phyloP scores from a whole-genome alignment of 1,139 yeast genomes.

The Wickerhamomyces sp. region DNA sequence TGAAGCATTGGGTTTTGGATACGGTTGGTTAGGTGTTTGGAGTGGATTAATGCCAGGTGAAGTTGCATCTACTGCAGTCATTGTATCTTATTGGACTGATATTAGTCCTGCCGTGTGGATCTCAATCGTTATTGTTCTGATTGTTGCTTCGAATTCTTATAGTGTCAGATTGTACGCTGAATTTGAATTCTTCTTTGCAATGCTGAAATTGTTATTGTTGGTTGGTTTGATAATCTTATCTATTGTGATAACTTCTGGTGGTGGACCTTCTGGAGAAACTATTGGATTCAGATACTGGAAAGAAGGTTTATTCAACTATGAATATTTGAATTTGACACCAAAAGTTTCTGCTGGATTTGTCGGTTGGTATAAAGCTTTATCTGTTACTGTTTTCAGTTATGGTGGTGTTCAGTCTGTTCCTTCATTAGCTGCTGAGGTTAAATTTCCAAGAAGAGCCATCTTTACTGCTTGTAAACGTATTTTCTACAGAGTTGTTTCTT shows the following conservation, averaged over 20 bases:
- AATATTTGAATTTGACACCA: slow-evolving; percentile 28
- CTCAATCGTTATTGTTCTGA: slow-evolving; percentile 51
- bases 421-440: slow-evolving; percentile 44
- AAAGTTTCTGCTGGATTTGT: slow-evolving; percentile 25
- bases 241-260: slow-evolving; percentile 51
- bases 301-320: slow-evolving; percentile 42
- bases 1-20: slow-evolving; percentile 69
- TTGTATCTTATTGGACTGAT: slow-evolving; percentile 59
- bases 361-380: slow-evolving; percentile 39
- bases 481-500: slow-evolving; percentile 39
- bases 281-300: slow-evolving; percentile 59
- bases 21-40: slow-evolving; percentile 67
- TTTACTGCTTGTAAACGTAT: slow-evolving; percentile 45
- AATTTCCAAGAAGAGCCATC: slow-evolving; percentile 44
- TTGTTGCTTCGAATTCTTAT: slow-evolving; percentile 49
- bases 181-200: slow-evolving; percentile 55
- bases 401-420: slow-evolving; percentile 46
- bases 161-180: slow-evolving; percentile 69
- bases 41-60: slow-evolving; percentile 75
- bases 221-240: slow-evolving; percentile 60
- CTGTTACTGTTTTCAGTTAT: slow-evolving; percentile 35
- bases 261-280: slow-evolving; percentile 50
- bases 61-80: slow-evolving; percentile 66
- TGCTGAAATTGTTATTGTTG: slow-evolving; percentile 55
- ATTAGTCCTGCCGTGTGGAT: slow-evolving; percentile 64